These are phyloP conservation scores for Houttuynia cordata DNA, from an alignment of 164 flowering plant genomes.

Conservation along the genomic window DNA sequence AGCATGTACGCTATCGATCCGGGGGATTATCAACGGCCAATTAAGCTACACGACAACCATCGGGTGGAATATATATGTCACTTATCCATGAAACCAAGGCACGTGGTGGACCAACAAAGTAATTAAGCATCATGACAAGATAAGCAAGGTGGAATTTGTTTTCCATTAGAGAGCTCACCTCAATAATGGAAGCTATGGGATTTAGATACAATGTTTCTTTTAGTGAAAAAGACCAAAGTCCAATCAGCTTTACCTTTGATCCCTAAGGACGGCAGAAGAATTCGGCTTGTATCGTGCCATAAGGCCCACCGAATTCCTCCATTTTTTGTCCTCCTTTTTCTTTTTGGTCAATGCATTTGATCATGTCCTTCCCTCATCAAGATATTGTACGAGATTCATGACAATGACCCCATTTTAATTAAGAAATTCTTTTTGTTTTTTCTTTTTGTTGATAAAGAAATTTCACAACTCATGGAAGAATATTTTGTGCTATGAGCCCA, in stretches of 20 bases:
- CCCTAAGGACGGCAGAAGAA: not conserved
- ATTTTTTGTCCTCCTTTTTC: not conserved
- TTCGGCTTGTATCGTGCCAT: not conserved
- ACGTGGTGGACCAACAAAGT: no score
- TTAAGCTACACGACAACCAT: no score
- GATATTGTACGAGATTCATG: slow-evolving; percentile 1
- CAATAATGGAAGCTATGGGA: not conserved
- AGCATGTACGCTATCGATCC: no score
- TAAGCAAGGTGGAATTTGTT: no score
- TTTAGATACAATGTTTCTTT: not conserved
- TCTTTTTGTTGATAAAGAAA: no score
- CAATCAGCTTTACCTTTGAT: not conserved
- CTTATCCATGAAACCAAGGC: no score
- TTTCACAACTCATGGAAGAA: no score
- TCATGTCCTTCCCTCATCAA: slow-evolving; percentile 1
- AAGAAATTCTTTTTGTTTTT: not conserved
- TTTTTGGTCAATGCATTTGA: not conserved
- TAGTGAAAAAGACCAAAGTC: no score
- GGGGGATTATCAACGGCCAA: no score
- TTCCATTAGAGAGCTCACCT: not conserved
- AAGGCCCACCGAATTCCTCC: not conserved
- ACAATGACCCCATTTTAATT: not conserved
- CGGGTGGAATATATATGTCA: no score
- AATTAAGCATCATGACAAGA: no score
- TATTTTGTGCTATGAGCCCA: no score